These are phyloP conservation scores for Trametes polyzona DNA, from an alignment of 1,284 basidiomycete species.

Conservation along the genomic window DNA sequence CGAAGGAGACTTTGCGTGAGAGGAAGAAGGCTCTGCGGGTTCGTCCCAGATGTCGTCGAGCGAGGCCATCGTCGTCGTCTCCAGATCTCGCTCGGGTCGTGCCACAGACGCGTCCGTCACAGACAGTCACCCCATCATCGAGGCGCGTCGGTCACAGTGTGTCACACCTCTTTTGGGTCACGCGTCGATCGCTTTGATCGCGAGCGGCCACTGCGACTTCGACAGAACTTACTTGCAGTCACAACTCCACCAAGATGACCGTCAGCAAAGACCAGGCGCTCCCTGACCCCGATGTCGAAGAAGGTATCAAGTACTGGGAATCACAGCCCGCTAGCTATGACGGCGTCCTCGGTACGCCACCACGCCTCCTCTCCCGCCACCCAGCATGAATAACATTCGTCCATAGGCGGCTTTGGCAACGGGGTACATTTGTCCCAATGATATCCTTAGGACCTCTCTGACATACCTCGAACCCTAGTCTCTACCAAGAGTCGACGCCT, in stretches of 20 bases:
- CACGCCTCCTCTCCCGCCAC: background rate
- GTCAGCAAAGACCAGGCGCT: background rate
- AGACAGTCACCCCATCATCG: background rate
- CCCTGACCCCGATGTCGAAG: conserved; percentile 55
- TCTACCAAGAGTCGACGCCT: conserved; percentile 85
- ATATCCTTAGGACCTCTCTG: background rate
- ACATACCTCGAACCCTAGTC: conserved; percentile 51
- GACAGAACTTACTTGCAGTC: background rate
- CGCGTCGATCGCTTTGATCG: conserved; percentile 1
- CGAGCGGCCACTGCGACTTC: background rate
- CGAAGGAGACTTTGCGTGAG: conserved; percentile 10
- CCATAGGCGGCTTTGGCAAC: conserved; percentile 68
- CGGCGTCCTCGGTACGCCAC: conserved; percentile 62
- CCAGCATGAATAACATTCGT: conserved; percentile 26
- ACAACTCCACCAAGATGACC: conserved; percentile 4
- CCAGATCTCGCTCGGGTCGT: conserved; percentile 6
- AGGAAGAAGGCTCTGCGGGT: conserved; percentile 35
- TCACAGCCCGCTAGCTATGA: conserved; percentile 74
- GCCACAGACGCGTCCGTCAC: conserved; percentile 27
- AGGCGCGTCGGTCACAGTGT: background rate
- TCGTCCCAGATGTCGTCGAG: conserved; percentile 51
- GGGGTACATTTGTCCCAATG: conserved; percentile 51
- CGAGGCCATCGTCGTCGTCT: conserved; percentile 36
- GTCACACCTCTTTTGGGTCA: conserved; percentile 18
- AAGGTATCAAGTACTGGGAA: conserved; percentile 80